Conservation (phyloP, 805 yeast genomes). For the Wickerhamomyces xylosicus region DNA sequence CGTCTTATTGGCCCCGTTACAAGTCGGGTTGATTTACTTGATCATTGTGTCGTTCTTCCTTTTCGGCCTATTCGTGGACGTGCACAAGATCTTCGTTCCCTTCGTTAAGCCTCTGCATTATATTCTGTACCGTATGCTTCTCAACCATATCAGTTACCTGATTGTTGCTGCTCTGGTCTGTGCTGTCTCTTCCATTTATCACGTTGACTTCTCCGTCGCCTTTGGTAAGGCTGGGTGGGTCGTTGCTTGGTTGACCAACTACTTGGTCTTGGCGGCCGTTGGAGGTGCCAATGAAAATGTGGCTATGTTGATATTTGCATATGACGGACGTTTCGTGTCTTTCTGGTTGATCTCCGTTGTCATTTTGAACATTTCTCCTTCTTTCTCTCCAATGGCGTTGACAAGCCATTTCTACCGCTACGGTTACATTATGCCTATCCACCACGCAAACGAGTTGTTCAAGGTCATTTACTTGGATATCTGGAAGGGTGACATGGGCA, state of each 20-base stretch:
- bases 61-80: conserved; percentile 43
- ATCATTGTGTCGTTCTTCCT: conserved; percentile 68
- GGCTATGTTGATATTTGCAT: conserved; percentile 38
- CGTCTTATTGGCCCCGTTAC: conserved; percentile 54
- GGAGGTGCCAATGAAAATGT: conserved; percentile 68
- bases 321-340: conserved; percentile 56
- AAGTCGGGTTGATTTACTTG: conserved; percentile 66
- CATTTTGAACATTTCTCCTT: conserved; percentile 51
- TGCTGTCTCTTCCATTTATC: conserved; percentile 59
- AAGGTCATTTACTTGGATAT: conserved; percentile 50
- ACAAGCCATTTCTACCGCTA: conserved; percentile 44
- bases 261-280: conserved; percentile 61
- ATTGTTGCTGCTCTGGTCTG: conserved; percentile 48
- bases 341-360: conserved; percentile 66
- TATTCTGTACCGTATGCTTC: conserved; percentile 38
- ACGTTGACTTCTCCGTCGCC: conserved; percentile 43
- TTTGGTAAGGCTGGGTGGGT: conserved; percentile 66
- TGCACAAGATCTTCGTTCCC: conserved; percentile 40
- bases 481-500: conserved; percentile 45
- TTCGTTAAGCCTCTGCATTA: conserved; percentile 34
- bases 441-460: conserved; percentile 49
- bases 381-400: conserved; percentile 52
- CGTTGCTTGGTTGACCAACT: conserved; percentile 62
- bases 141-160: conserved; percentile 42
- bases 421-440: conserved; percentile 62